A percentile compares a stretch with the other conserved stretches of the same genome.
These are phyloP conservation scores for Cryomyces minteri DNA, from an alignment of 495 filamentous ascomycete genomes.

Conservation along the genomic window DNA sequence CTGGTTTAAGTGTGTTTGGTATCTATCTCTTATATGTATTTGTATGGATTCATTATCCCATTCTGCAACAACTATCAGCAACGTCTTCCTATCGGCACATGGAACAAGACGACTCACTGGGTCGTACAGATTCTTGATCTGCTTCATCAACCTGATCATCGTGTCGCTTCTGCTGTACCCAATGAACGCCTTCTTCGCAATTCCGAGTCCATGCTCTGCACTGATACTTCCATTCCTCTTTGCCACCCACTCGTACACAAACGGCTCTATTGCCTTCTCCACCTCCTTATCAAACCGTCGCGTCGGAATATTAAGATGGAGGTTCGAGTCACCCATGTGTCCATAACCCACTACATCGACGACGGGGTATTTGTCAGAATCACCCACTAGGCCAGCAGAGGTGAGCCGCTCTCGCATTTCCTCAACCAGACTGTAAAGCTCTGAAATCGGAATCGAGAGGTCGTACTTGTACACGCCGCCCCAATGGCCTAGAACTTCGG, in stretches of 20 bases:
- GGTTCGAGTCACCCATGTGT: slow-evolving; percentile 91
- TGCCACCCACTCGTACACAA: slow-evolving; percentile 91
- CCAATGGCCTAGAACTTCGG: slow-evolving; percentile 73
- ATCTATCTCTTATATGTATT: slow-evolving; percentile 38
- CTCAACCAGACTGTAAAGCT: slow-evolving; percentile 77
- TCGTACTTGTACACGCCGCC: slow-evolving; percentile 98
- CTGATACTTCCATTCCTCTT: slow-evolving; percentile 79
- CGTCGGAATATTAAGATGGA: slow-evolving; percentile 78
- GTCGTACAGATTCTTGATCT: slow-evolving; percentile 81
- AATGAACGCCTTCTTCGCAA: slow-evolving; percentile 90
- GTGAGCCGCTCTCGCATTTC: slow-evolving; percentile 55
- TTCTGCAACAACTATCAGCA: slow-evolving; percentile 31
- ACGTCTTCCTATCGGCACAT: not conserved
- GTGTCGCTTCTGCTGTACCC: slow-evolving; percentile 77
- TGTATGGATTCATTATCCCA: slow-evolving; percentile 89
- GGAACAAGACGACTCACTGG: slow-evolving; percentile 23
- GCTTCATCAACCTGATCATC: slow-evolving; percentile 80
- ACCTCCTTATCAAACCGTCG: slow-evolving; percentile 72
- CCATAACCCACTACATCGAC: slow-evolving; percentile 88
- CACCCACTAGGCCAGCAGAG: slow-evolving; percentile 56
- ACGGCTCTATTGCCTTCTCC: slow-evolving; percentile 81
- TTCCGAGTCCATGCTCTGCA: slow-evolving; percentile 83
- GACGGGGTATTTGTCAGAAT: slow-evolving; percentile 60
- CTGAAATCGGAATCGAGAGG: slow-evolving; percentile 75
- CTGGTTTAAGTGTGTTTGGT: no score